Evolutionary conservation across 2,329 filamentous ascomycete genomes (phyloP).

Genomic region (Cladosporium cucumerinum): DNA sequence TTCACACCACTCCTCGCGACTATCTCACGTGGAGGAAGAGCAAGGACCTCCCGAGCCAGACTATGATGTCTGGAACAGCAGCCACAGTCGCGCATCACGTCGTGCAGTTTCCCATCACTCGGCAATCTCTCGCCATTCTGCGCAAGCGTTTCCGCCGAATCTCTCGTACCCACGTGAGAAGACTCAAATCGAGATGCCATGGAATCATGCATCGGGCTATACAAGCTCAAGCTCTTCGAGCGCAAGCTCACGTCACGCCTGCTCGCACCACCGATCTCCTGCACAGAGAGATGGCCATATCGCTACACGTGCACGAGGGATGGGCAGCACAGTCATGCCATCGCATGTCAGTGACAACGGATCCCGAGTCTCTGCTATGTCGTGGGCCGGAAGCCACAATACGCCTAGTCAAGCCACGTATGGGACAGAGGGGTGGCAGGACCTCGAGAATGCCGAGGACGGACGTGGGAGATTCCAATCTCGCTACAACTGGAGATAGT

Average conservation of each 20-base stretch:
- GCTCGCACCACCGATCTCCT: background rate
- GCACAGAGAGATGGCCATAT: background rate
- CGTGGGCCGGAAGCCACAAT: background rate
- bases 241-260: background rate
- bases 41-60: slow-evolving; percentile 1
- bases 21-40: background rate
- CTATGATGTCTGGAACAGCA: slow-evolving; percentile 6
- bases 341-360: background rate
- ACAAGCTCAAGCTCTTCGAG: background rate
- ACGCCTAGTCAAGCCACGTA: slow-evolving; percentile 10
- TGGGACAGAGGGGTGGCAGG: slow-evolving; percentile 1
- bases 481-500: background rate
- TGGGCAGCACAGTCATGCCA: background rate
- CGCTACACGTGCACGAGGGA: background rate
- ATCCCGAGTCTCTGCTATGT: background rate
- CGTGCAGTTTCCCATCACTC: background rate
- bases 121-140: background rate
- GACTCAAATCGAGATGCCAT: slow-evolving; percentile 4
- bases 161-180: background rate
- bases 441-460: slow-evolving; percentile 10
- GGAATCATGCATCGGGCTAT: background rate
- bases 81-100: background rate
- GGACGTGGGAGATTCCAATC: background rate
- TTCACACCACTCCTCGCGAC: slow-evolving; percentile 4
- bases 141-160: background rate